Evolutionary conservation across 2,329 filamentous ascomycete species (phyloP), one percentile per base, ranked within the genome.

Genomic region (Dothistroma pini): DNA sequence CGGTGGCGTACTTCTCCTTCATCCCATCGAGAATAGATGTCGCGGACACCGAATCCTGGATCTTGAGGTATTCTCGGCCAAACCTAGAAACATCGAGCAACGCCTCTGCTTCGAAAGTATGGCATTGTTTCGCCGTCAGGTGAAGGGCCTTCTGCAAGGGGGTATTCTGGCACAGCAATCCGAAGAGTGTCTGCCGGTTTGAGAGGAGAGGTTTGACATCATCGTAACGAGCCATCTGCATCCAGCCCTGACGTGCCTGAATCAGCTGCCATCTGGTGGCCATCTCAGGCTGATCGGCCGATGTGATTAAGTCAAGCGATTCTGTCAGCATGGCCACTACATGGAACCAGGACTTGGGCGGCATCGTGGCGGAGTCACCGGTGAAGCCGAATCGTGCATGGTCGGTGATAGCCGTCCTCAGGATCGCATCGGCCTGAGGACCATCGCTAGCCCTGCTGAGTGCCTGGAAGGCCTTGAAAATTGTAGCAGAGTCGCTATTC

Each of bases 11-110:
- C 3, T 86, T 80, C 6, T 80, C 73, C n/a, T 92, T 85, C 29
- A 97, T 81, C 58, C 90, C 86, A 12, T 86, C 89, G n/a, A 99
- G 81, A 29, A 89, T 87, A 2, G 93, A 95, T 12, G 92, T 89
- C 12, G 92, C 86, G 65, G 92, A 93, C 29, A 99, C 77, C 0
- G 92, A 93, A 69, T 96, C 92, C 72, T 97, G 93, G 1, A 89
- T 84, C 4, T 89, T 89, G 63, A 88, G 87, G 69, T 97, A 93
- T 65, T 87, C 88, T 51, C 92, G 85, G 68, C 90, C 90, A 25
- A 96, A 84, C 5, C 82, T 80, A 0, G 93, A 89, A 7, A 91
- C 89, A 50, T 88, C 80, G 2, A 96, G 79, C 69, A 96, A 84
- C n/a, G 87, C 85, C 63, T 89, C 84, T 3, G 92, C 85, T 75